Evolutionary conservation across 768 basidiomycete genomes (phyloP).

Genomic region (Phanerochaete carnosa): DNA sequence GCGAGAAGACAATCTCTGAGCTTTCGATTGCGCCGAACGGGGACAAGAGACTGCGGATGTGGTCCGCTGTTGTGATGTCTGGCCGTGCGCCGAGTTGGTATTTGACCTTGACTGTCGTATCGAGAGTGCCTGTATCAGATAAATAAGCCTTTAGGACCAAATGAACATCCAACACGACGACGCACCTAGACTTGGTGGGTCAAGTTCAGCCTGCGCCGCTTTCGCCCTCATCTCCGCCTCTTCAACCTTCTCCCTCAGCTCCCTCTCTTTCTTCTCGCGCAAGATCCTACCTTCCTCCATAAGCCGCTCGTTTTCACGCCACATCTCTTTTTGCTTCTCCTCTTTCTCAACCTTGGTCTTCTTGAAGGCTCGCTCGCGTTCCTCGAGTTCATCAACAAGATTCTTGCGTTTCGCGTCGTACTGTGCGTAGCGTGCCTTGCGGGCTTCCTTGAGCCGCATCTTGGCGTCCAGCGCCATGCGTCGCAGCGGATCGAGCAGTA

Average conservation of each 20-base stretch:
- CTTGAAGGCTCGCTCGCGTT: slow-evolving; percentile 73
- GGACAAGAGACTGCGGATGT: slow-evolving; percentile 49
- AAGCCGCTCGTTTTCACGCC: slow-evolving; percentile 65
- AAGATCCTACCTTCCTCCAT: slow-evolving; percentile 71
- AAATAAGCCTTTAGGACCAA: neutral
- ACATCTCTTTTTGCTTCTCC: slow-evolving; percentile 49
- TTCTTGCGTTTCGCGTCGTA: slow-evolving; percentile 73
- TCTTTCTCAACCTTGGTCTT: slow-evolving; percentile 62
- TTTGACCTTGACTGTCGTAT: slow-evolving; percentile 75
- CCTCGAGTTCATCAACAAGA: slow-evolving; percentile 76
- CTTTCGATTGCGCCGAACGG: slow-evolving; percentile 64
- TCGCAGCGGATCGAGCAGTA: slow-evolving; percentile 76
- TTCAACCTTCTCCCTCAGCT: slow-evolving; percentile 41
- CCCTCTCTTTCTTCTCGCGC: slow-evolving; percentile 64
- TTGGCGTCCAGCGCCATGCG: slow-evolving; percentile 79
- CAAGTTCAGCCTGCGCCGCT: slow-evolving; percentile 36
- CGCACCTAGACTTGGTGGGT: slow-evolving; percentile 55
- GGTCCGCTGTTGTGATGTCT: slow-evolving; percentile 45
- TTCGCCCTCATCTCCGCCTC: slow-evolving; percentile 34
- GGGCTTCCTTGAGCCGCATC: slow-evolving; percentile 65
- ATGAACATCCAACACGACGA: neutral
- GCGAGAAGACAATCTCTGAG: slow-evolving; percentile 62
- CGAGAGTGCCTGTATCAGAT: slow-evolving; percentile 43
- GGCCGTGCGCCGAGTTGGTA: slow-evolving; percentile 59
- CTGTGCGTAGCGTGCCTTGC: slow-evolving; percentile 62